Percentiles rank a stretch among this genome's conserved stretches.
These are phyloP conservation scores for Ophiostoma sp. DNA, from an alignment of 2,329 filamentous ascomycete genomes.

Conservation along the genomic window DNA sequence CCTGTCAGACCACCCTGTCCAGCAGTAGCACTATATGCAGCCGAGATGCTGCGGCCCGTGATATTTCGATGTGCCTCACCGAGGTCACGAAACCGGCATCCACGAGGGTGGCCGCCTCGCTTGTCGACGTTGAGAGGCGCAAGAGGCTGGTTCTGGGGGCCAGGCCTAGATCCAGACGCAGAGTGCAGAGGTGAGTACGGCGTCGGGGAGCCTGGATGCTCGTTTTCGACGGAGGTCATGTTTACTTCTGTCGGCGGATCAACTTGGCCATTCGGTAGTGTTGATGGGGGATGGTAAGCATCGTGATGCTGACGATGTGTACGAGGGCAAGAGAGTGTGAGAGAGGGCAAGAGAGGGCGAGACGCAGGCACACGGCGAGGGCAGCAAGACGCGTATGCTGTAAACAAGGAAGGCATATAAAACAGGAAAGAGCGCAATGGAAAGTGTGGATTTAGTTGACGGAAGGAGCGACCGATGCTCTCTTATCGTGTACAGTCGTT, in stretches of 20 bases:
- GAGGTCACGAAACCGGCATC: conserved; percentile 35
- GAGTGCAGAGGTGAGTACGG: background rate
- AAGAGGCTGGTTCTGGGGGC: background rate
- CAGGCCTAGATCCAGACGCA: background rate
- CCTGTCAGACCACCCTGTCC: background rate
- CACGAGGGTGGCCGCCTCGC: conserved; percentile 31
- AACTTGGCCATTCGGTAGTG: background rate
- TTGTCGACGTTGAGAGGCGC: conserved; percentile 5
- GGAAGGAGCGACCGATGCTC: conserved; percentile 6
- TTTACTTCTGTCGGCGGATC: background rate
- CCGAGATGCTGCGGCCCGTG: conserved; percentile 29
- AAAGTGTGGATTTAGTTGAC: background rate
- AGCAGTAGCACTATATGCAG: background rate
- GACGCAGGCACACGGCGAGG: background rate
- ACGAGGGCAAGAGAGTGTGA: background rate
- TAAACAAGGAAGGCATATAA: background rate
- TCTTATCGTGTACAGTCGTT: conserved; percentile 2
- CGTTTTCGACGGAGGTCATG: background rate
- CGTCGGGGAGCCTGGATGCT: background rate
- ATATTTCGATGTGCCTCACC: conserved; percentile 39
- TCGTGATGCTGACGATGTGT: background rate
- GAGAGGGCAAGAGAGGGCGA: background rate
- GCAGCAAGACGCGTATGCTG: background rate
- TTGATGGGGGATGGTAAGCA: background rate
- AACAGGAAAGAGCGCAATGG: background rate